Base-by-base conservation (phyloP, 768 basidiomycete genomes). In the Russula sp. region DNA sequence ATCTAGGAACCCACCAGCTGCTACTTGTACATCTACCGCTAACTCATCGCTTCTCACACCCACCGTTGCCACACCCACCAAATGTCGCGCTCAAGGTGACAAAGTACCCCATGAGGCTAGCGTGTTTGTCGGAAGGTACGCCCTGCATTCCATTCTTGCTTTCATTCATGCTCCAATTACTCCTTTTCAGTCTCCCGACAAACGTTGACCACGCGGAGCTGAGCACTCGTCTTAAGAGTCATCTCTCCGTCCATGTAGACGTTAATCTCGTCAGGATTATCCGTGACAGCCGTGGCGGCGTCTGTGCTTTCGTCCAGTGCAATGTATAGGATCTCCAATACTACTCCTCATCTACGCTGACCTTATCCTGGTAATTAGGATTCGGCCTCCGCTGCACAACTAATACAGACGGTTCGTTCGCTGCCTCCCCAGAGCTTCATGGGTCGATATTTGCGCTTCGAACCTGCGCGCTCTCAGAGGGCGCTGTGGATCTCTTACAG, bases 221-320 rank as follows among this genome's bases (percentile, higher is more conserved):
- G 46, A 75, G 79, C 20, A 74, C 75, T 54, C 75, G 85, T 69
- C 79, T 93, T 54, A 76, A 79, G 48, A 79, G 83, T 39, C 88
- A 89, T 71, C 78, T 92, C 57, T 83, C 85, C 7, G 79, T 81
- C 56, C 80, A 87, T 69, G 76, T 81, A 0, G 81, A 84, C 63
- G 75, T 90, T 66, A 85, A 83, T 71, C 81, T 80, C 52, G 79
- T 91, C 71, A 82, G 82, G 60, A 83, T 90, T 56, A 81, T 90
- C 45, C 84, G 84, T 59, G 87, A 90, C 71, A 81, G 80, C 60
- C 87, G 85, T 71, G 87, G 87, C 42, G 86, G 88, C 14, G 82
- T 87, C 48, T 92, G 90, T 69, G 90, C 90, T 59, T 93, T 93
- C 71, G 85, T 90, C 25, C 90, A 92, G 73, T 91, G 89, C 78